Base-by-base conservation (phyloP, 768 basidiomycete species). In the Termitomyces heimii region DNA sequence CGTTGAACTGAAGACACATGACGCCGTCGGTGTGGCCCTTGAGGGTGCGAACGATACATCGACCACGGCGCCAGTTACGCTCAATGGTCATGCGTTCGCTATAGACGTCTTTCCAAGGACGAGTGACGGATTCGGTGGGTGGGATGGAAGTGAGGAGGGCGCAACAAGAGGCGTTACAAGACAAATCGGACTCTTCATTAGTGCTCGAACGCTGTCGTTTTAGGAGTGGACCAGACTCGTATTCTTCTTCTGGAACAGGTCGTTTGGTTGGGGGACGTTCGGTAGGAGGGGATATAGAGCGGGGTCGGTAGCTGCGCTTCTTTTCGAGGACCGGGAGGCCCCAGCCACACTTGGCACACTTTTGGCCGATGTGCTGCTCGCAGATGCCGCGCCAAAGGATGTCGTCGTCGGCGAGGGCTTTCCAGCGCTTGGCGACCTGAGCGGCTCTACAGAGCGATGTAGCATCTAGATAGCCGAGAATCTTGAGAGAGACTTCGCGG, bases 51-150 rank as follows among this genome's bases (percentile, higher is more conserved):
- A 89, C 88, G 5, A 81, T 86, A 71, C 87, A 96, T 32, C 92
- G 84, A 10, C 96, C 96, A 45, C 92, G 86, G 20, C 96, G 84
- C 97, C 97, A 99, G 70, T 99, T 99, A 48, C 94, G 84, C 72
- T 98, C 97, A 44, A 99, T 84, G 20, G 88, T 86, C 70, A 98
- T 84, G n/a, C 97, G 88, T 70, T 99, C 97, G 67, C 90, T 92
- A 71, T 98, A 99, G 20, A 99, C 96, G 62, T 91, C 87, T 70
- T 99, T 99, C 97, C 97, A 99, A 0, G 96, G 97, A 44, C 94
- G 84, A 16, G 92, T 95, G 58, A 82, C 64, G 16, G 76, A 74
- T 26, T 71, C 65, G 13, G 52, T 65, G 9, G 65, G 51, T 55
- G 70, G 66, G 60, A 68, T 64, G 54, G 70, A 60, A 48, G 69